Base-by-base conservation (phyloP, 106 monocot species). In the Dendrobium officinale region DNA sequence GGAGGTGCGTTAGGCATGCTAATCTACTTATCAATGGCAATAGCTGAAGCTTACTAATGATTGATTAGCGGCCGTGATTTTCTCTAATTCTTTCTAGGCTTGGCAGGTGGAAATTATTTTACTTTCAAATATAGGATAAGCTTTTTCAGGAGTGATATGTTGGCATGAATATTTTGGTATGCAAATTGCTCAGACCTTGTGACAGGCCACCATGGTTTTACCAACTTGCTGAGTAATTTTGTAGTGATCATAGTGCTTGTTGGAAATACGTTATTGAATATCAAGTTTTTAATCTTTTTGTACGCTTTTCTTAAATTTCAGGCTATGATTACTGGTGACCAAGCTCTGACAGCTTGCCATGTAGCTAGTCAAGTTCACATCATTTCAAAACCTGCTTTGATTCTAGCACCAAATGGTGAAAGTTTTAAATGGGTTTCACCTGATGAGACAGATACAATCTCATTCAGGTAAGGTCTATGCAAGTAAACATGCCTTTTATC, bases 311-410 rank as follows among this genome's bases (percentile, higher is more conserved):
- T 75, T 1, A 72, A 37, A 55, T 80, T 17, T 48, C 70, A 99
- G 98, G 95, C 81, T 31, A 99, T 99, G 98, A 99, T 99, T 72
- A 99, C 98, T 83, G 98, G 98, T 67, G 98, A 99, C 78, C 98
- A 99, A 85, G 98, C 98, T 86, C 75, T 99, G 79, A 99, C 98
- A 67, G 98, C 98, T 76, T 99, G 98, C 83, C 88, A 99, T 82
- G 98, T 99, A 55, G 92, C 98, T 77, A 86, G 91, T 77, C 98
- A 95, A 91, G 98, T 99, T 77, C 83, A 95, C 86, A 99, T 99
- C 19, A 93, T 91, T 68, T 91, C 95, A 9, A 95, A 90, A 80
- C 95, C 98, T 81, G 78, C 95, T 66, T 85, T 99, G 54, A 99
- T 99, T 82, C 83, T 99, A 42, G 87, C 77, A 29, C 80, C 83